phyloP scores from a whole-genome alignment of 2,329 filamentous ascomycete genomes.

The Nemania abortiva region DNA sequence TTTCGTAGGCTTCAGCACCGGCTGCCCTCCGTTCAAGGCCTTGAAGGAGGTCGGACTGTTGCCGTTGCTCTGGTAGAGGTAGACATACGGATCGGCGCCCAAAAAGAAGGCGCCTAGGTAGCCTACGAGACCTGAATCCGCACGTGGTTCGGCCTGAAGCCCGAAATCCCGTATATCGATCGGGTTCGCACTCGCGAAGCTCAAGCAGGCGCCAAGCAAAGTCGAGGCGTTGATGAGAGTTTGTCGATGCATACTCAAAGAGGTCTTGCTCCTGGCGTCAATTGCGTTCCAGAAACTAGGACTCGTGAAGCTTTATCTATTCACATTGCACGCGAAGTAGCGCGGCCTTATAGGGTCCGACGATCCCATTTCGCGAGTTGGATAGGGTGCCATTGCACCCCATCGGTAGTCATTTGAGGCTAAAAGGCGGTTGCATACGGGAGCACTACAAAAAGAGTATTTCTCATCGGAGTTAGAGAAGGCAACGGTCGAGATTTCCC shows the following conservation, averaged over 20 bases:
- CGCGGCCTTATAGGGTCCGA: slow-evolving; percentile 23
- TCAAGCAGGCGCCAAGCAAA: slow-evolving; percentile 34
- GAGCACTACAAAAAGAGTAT: background rate
- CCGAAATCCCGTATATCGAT: slow-evolving; percentile 46
- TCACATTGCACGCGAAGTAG: slow-evolving; percentile 3
- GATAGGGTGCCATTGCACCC: background rate
- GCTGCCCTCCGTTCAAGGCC: slow-evolving; percentile 61
- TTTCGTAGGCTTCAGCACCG: slow-evolving; percentile 62
- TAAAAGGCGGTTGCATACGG: slow-evolving; percentile 9
- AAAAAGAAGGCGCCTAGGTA: slow-evolving; percentile 68
- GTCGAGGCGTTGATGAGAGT: slow-evolving; percentile 13
- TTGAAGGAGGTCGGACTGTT: slow-evolving; percentile 63
- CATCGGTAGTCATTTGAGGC: slow-evolving; percentile 22
- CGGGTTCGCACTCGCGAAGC: slow-evolving; percentile 32
- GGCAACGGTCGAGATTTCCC: too few relatives aligned
- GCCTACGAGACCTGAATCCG: slow-evolving; percentile 58
- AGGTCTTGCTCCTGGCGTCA: background rate
- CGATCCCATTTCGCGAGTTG: slow-evolving; percentile 17
- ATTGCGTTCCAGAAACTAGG: background rate
- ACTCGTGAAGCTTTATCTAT: background rate
- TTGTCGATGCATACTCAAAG: slow-evolving; percentile 22
- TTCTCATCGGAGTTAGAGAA: background rate
- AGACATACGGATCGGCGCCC: slow-evolving; percentile 64
- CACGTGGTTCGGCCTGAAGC: slow-evolving; percentile 45
- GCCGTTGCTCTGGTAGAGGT: slow-evolving; percentile 66